Conservation (phyloP, 139 green algal genomes). For the Asterochloris sp. region DNA sequence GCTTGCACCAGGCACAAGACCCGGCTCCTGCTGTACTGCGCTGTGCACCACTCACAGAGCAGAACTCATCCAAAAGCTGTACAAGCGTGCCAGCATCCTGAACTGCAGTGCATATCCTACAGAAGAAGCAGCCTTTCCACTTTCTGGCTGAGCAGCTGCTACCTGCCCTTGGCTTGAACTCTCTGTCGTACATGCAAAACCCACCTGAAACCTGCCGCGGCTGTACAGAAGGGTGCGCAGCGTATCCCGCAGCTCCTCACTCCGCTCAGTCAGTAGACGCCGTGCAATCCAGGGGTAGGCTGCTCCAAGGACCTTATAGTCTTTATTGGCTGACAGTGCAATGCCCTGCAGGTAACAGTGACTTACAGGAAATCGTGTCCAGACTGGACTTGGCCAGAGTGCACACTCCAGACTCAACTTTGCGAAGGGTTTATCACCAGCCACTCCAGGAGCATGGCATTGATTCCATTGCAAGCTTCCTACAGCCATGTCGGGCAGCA, state of each 20-base stretch:
- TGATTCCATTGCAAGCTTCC: not conserved
- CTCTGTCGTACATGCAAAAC: not conserved
- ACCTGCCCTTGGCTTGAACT: no score
- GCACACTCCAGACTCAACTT: not conserved
- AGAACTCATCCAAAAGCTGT: no score
- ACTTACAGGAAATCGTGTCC: not conserved
- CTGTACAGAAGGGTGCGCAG: conserved; percentile 81
- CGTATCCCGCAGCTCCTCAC: conserved; percentile 64
- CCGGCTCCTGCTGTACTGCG: no score
- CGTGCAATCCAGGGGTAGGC: conserved; percentile 86
- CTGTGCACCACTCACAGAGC: no score
- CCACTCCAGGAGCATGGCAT: not conserved
- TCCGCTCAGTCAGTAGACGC: conserved; percentile 72
- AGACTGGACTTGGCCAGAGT: not conserved
- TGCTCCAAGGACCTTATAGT: conserved; percentile 88
- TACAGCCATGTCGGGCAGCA: not conserved
- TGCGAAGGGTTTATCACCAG: not conserved
- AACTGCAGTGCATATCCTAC: no score
- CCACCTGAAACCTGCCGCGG: conserved; percentile 28
- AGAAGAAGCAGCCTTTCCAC: no score
- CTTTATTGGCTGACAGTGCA: conserved; percentile 72
- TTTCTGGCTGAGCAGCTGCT: no score
- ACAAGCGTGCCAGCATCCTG: not conserved
- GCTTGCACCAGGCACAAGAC: no score
- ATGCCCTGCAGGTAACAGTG: conserved; percentile 74